Conservation (phyloP, 2,329 filamentous ascomycete genomes). For the Rhexocercosporidium sp. region DNA sequence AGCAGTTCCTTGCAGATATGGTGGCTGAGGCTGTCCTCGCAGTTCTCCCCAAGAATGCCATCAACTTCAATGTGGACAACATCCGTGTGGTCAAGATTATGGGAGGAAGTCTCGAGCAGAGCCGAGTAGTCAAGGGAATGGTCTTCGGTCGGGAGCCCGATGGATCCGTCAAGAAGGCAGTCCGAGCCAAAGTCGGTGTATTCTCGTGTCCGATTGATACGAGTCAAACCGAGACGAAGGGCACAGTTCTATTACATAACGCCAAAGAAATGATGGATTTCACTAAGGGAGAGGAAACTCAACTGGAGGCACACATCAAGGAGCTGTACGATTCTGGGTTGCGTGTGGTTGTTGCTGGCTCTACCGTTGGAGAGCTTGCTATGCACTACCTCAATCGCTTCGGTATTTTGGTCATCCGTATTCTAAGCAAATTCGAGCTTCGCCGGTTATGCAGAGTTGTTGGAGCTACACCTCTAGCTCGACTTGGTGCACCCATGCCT, state of each 20-base stretch:
- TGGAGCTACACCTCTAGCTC: constrained; percentile 92
- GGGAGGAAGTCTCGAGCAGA: constrained; percentile 94
- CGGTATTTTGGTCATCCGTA: constrained; percentile 94
- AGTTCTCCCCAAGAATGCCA: constrained; percentile 92
- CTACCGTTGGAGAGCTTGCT: constrained; percentile 93
- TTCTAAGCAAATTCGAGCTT: constrained; percentile 97
- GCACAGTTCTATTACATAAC: constrained; percentile 94
- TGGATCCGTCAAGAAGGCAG: constrained; percentile 86
- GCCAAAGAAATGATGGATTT: constrained; percentile 99
- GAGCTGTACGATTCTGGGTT: constrained; percentile 94
- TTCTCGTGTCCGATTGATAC: constrained; percentile 96
- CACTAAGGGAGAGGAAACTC: constrained; percentile 92
- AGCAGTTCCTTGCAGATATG: constrained; percentile 84
- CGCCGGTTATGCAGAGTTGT: constrained; percentile 94
- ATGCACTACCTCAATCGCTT: constrained; percentile 98
- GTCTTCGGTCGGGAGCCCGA: constrained; percentile 97
- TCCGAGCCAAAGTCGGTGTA: constrained; percentile 93
- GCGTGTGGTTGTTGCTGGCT: constrained; percentile 88
- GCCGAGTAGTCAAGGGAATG: constrained; percentile 95
- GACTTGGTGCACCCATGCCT: constrained; percentile 97
- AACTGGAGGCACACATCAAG: constrained; percentile 91
- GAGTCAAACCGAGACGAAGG: constrained; percentile 98
- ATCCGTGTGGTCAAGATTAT: constrained; percentile 99
- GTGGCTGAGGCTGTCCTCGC: constrained; percentile 86
- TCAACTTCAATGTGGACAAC: constrained; percentile 98